Percentiles rank a stretch among this genome's conserved stretches.
Conservation (phyloP, 1,284 basidiomycete genomes). For the Cutaneotrichosporon cutaneum region DNA sequence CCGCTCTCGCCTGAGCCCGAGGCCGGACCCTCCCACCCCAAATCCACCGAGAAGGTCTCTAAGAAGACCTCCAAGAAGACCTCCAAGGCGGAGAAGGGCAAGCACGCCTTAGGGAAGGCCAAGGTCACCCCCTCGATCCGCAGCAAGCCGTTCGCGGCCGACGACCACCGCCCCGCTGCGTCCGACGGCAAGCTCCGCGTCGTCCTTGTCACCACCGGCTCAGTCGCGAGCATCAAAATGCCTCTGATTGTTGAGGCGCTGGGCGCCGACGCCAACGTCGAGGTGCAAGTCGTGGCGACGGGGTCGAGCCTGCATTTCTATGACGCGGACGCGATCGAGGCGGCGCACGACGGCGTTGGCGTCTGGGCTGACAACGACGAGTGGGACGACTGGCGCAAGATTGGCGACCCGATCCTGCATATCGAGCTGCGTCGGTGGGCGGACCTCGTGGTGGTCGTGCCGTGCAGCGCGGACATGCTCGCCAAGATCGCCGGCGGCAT, state of each 20-base stretch:
- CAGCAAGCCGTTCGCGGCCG: conserved; percentile 35
- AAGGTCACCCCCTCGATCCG: not conserved
- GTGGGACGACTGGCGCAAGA: conserved; percentile 70
- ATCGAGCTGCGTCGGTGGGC: conserved; percentile 96
- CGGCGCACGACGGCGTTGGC: conserved; percentile 55
- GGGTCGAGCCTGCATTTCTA: conserved; percentile 77
- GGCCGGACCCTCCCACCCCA: not conserved
- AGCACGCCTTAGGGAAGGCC: not conserved
- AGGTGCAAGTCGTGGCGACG: conserved; percentile 81
- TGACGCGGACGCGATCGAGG: conserved; percentile 57
- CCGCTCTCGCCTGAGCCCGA: not conserved
- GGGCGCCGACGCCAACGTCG: conserved; percentile 66
- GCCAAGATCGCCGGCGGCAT: conserved; percentile 85
- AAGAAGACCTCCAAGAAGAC: not conserved
- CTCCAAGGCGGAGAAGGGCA: not conserved
- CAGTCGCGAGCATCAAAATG: conserved; percentile 90
- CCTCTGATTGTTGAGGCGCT: conserved; percentile 74
- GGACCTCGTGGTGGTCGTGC: conserved; percentile 88
- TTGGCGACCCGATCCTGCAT: conserved; percentile 91
- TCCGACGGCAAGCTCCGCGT: conserved; percentile 60
- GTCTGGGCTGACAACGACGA: conserved; percentile 92
- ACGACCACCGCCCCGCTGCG: conserved; percentile 32
- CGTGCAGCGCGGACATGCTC: conserved; percentile 92
- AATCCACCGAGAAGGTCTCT: not conserved
- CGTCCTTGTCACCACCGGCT: conserved; percentile 82